Conservation (phyloP, 2,329 filamentous ascomycete genomes). For the Aspergillus awamori region DNA sequence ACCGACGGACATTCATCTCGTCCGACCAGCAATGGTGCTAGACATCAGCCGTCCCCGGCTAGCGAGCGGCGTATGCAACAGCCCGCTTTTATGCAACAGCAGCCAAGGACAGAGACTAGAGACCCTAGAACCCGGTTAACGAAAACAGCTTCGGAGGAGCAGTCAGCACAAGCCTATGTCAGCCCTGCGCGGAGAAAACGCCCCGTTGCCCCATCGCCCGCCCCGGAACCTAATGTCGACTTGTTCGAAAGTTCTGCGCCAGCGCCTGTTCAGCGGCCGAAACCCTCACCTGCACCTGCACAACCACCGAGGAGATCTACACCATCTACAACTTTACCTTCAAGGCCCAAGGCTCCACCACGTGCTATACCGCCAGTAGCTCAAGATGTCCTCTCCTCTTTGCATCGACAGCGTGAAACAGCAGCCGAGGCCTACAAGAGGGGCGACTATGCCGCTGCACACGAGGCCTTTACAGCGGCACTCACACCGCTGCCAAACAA, state of each 20-base stretch:
- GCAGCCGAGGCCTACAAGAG: slow-evolving; percentile 91
- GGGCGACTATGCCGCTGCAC: slow-evolving; percentile 86
- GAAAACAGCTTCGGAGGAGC: slow-evolving; percentile 74
- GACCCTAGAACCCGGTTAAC: slow-evolving; percentile 66
- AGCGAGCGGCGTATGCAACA: slow-evolving; percentile 30
- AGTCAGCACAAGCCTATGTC: slow-evolving; percentile 80
- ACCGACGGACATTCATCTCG: slow-evolving; percentile 26
- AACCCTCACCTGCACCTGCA: slow-evolving; percentile 37
- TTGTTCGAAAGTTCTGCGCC: slow-evolving; percentile 59
- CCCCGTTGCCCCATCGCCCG: slow-evolving; percentile 51
- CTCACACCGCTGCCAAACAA: slow-evolving; percentile 71
- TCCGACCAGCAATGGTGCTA: slow-evolving; percentile 23
- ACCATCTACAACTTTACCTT: slow-evolving; percentile 49
- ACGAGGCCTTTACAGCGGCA: slow-evolving; percentile 78
- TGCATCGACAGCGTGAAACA: slow-evolving; percentile 74
- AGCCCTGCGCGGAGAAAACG: slow-evolving; percentile 80
- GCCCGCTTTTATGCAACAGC: slow-evolving; percentile 61
- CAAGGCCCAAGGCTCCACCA: slow-evolving; percentile 51
- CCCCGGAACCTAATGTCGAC: slow-evolving; percentile 58
- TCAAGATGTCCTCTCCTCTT: slow-evolving; percentile 69
- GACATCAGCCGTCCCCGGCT: slow-evolving; percentile 26
- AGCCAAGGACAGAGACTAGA: slow-evolving; percentile 39
- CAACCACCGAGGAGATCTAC: slow-evolving; percentile 45
- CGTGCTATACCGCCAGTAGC: slow-evolving; percentile 66
- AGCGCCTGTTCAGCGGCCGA: slow-evolving; percentile 29